A percentile compares a stretch with the other conserved stretches of the same genome.
phyloP scores from a whole-genome alignment of 805 yeast species.

The Suhomyces sp. region DNA sequence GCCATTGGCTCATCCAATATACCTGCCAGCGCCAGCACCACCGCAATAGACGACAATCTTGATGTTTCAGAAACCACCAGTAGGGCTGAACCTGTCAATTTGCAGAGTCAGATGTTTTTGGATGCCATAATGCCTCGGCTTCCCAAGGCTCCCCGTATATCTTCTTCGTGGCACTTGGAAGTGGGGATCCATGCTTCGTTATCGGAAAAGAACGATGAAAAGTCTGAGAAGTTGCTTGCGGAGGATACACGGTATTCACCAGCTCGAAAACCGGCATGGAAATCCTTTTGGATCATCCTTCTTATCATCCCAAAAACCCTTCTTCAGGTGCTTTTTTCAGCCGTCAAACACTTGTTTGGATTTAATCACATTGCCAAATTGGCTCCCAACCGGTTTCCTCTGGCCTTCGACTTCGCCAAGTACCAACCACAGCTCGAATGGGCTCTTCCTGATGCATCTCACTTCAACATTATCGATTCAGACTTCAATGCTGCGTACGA shows the following conservation, averaged over 20 bases:
- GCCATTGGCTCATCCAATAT: slow-evolving; percentile 9
- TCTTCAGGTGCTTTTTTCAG: slow-evolving; percentile 40
- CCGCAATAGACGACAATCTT: neutral
- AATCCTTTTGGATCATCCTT: slow-evolving; percentile 43
- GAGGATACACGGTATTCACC: neutral
- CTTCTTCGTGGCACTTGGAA: slow-evolving; percentile 42
- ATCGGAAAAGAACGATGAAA: slow-evolving; percentile 11
- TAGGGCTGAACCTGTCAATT: slow-evolving; percentile 12
- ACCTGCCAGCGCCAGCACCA: neutral
- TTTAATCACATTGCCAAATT: slow-evolving; percentile 4
- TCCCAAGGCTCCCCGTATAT: slow-evolving; percentile 39
- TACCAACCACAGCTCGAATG: slow-evolving; percentile 20
- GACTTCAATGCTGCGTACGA: slow-evolving; percentile 32
- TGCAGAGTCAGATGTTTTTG: slow-evolving; percentile 26
- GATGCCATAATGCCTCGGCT: slow-evolving; percentile 33
- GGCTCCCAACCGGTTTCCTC: slow-evolving; percentile 20
- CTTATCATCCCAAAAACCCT: slow-evolving; percentile 55
- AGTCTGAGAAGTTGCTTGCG: neutral
- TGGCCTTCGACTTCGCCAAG: slow-evolving; percentile 24
- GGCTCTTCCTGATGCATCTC: neutral
- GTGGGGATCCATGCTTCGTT: slow-evolving; percentile 37
- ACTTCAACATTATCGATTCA: slow-evolving; percentile 10
- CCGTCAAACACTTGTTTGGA: slow-evolving; percentile 25
- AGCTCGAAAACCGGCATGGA: slow-evolving; percentile 21
- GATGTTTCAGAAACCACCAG: neutral